Evolutionary conservation across 139 green algal species (phyloP), one percentile per base, ranked within the genome.

Genomic region (Auxenochlorella protothecoides): DNA sequence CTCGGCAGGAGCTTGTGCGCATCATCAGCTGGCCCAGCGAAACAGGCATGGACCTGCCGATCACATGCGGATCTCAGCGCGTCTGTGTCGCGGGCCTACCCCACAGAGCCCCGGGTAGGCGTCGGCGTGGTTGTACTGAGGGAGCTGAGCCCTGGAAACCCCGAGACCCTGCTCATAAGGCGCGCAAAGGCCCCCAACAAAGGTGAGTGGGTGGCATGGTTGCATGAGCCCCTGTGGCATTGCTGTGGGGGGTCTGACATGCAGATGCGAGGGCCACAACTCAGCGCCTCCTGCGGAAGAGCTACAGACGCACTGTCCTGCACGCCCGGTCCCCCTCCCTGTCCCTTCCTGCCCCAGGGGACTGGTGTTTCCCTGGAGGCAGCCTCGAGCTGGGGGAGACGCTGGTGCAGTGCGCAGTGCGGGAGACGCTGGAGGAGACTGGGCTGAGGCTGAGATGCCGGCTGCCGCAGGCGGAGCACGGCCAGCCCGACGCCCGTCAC

Each of bases 381-480:
- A 69, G 69, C n/a, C 53, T 81, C 44, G 67, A 78, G 70, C 70
- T 82, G 63, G 85, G 85, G 5, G 85, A 90, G 69, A 82, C 75
- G 4, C 12, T 90, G 53, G 83, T 74, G 6, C 64, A 73, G 4
- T 88, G 85, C 63, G 85, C 85, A 11, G 77, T 77, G 15, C 75
- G 85, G 2, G 85, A 90, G 63, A 79, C 84, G 8, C 5, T 62
- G 53, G 85, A 90, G 65, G 85, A 90, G 63, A 83, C 85, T 11
- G 81, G 85, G 6, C 52, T 88, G 52, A 13, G 15, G 10, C 67
- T 88, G 44, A 57, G 62, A 9, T 70, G 73, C 62, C 55, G 55
- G n/a, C 27, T 44, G 27, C 27, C 27, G 27, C 27, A 44, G 27
- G 27, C 27, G 27, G 27, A 44, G 15, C 65, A 64, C 53, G 13